Evolutionary conservation across 306 rosid species (phyloP), one percentile per base, ranked within the genome.

Genomic region (Fragaria ananassa): DNA sequence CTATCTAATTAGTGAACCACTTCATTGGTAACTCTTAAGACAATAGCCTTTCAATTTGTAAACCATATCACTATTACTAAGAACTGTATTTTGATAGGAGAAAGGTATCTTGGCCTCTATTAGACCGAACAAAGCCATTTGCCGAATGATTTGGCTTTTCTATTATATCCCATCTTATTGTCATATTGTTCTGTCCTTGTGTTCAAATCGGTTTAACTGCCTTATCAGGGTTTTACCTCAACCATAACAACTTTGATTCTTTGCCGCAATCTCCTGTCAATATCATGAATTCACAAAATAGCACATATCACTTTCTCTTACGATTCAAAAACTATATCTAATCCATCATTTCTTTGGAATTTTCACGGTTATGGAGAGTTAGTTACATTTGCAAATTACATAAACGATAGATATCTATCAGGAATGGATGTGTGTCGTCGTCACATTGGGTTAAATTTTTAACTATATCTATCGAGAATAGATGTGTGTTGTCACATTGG

Each of bases 141-240:
- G 78, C 60, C 35, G 78, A 61, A 29, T 74, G 70, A 6, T 74
- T 74, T 74, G 78, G 70, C 70, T 61, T 61, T 74, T 61, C 70
- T 61, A 58, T 19, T 74, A 42, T 61, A 61, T 61, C 58, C 25
- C 60, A 61, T 44, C 70, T 46, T 37, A 27, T 74, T 61, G 70
- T 61, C 70, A 74, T 45, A 31, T 74, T 45, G 45, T 31, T 74
- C 23, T 74, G 70, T 74, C 70, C 31, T 44, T 25, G 19, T 18
- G 31, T 62, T 74, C 53, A 17, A 18, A 44, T 60, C 46, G 78
- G 44, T 60, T 60, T 56, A 21, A 21, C n/a, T 18, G 12, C 45
- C 4, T 57, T 44, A 61, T 58, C 58, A 45, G 63, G 34, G 45
- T 8, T 51, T 57, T 27, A 42, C 12, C 45, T 29, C 18, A 25